Evolutionary conservation across 1,284 basidiomycete genomes (phyloP).

Genomic region (Rhizoctonia solani): DNA sequence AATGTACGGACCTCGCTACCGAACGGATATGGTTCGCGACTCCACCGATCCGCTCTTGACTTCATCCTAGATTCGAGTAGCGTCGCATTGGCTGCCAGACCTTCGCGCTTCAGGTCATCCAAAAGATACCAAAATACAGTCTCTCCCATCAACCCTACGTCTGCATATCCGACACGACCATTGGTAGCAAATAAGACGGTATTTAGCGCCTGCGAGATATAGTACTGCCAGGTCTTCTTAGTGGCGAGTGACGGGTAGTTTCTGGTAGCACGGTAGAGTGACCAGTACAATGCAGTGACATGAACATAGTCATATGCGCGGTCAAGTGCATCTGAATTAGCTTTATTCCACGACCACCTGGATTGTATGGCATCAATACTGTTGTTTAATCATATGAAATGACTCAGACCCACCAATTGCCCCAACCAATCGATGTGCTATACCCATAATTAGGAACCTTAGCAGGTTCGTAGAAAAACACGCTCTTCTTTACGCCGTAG

Average conservation of each 20-base stretch:
- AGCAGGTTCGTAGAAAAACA: constrained; percentile 54
- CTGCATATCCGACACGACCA: constrained; percentile 53
- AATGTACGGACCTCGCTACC: neutral
- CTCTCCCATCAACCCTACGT: constrained; percentile 62
- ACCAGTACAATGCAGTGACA: constrained; percentile 61
- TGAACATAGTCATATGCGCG: constrained; percentile 66
- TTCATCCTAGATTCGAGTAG: constrained; percentile 56
- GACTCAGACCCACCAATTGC: constrained; percentile 61
- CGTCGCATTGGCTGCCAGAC: constrained; percentile 55
- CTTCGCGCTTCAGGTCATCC: constrained; percentile 59
- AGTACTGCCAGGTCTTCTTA: constrained; percentile 59
- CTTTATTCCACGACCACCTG: constrained; percentile 40
- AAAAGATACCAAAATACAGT: constrained; percentile 56
- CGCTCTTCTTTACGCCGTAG: constrained; percentile 26
- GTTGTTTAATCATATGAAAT: constrained; percentile 35
- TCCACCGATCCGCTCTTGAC: constrained; percentile 53
- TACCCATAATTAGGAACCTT: constrained; percentile 55
- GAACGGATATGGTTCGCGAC: constrained; percentile 56
- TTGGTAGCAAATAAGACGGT: constrained; percentile 57
- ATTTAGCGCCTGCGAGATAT: constrained; percentile 58
- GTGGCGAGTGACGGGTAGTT: constrained; percentile 58
- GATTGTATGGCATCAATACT: neutral
- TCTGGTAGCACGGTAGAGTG: constrained; percentile 60
- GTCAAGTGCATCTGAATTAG: constrained; percentile 54
- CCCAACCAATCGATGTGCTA: constrained; percentile 56